phyloP scores from a whole-genome alignment of 306 rosid genomes.

The Prunus fruticosa region DNA sequence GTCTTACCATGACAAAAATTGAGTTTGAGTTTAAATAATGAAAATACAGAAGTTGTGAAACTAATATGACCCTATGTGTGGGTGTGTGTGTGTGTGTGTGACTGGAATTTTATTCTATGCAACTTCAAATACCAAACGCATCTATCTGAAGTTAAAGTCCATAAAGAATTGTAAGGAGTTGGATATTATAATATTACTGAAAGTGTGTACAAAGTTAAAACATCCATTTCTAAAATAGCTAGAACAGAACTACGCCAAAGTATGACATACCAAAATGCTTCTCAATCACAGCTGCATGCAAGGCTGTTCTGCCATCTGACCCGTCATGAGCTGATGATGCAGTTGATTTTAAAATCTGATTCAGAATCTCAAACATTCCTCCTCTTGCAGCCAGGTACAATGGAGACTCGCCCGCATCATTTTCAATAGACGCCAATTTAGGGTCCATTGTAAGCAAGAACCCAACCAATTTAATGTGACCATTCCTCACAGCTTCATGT shows the following conservation, averaged over 20 bases:
- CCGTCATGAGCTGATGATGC: neutral
- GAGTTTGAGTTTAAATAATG: neutral
- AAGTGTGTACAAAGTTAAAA: no score
- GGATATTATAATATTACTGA: no score
- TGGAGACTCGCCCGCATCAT: neutral
- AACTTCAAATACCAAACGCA: no score
- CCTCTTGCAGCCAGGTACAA: conserved; percentile 7
- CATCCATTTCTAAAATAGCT: no score
- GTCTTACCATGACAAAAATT: neutral
- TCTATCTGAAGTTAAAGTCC: no score
- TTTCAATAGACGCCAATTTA: neutral
- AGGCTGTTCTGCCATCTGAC: conserved; percentile 2
- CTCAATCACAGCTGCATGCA: conserved; percentile 12
- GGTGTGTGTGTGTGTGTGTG: no score
- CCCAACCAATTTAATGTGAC: neutral
- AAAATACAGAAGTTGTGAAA: no score
- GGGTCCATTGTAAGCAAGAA: neutral
- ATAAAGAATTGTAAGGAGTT: no score
- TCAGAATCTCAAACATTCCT: neutral
- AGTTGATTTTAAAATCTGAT: neutral
- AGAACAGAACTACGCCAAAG: no score
- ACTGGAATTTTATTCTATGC: no score
- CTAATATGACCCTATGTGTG: no score
- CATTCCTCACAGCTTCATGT: neutral
- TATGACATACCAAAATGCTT: neutral